These are phyloP conservation scores for Cadophora luteo-olivacea DNA, from an alignment of 2,329 filamentous ascomycete genomes.

Conservation along the genomic window DNA sequence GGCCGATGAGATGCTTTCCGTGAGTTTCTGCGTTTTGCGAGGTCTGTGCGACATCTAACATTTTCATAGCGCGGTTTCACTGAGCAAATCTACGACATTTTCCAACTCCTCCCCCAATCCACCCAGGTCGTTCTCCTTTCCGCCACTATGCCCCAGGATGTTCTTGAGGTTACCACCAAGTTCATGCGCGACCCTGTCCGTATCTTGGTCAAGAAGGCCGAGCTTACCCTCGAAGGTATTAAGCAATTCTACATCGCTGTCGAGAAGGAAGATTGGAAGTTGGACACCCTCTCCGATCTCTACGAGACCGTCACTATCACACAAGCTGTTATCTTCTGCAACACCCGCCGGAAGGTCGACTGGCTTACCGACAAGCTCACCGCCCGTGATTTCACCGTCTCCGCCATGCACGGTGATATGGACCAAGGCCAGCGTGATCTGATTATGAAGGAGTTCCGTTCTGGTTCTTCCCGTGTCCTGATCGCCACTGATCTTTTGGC, in stretches of 20 bases:
- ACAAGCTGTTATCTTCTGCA: slow-evolving; percentile 99
- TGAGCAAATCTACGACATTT: slow-evolving; percentile 99
- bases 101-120: slow-evolving; percentile 96
- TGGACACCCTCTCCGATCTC: slow-evolving; percentile 97
- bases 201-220: slow-evolving; percentile 99
- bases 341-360: slow-evolving; percentile 99
- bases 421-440: slow-evolving; percentile 96
- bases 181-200: slow-evolving; percentile 99
- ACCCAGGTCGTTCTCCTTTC: slow-evolving; percentile 98
- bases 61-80: slow-evolving; percentile 85
- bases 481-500: slow-evolving; percentile 98
- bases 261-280: slow-evolving; percentile 99
- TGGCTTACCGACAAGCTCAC: slow-evolving; percentile 99
- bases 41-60: slow-evolving; percentile 45
- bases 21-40: slow-evolving; percentile 52
- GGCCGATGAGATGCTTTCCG: slow-evolving; percentile 98
- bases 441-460: slow-evolving; percentile 99
- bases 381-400: slow-evolving; percentile 98
- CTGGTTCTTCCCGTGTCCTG: slow-evolving; percentile 95
- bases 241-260: slow-evolving; percentile 99
- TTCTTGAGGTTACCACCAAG: slow-evolving; percentile 99
- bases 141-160: slow-evolving; percentile 98
- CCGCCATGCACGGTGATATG: slow-evolving; percentile 99
- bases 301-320: slow-evolving; percentile 99
- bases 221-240: slow-evolving; percentile 99